Conservation (phyloP, 139 green algal genomes). For the Zygnema circumcarinatum region DNA sequence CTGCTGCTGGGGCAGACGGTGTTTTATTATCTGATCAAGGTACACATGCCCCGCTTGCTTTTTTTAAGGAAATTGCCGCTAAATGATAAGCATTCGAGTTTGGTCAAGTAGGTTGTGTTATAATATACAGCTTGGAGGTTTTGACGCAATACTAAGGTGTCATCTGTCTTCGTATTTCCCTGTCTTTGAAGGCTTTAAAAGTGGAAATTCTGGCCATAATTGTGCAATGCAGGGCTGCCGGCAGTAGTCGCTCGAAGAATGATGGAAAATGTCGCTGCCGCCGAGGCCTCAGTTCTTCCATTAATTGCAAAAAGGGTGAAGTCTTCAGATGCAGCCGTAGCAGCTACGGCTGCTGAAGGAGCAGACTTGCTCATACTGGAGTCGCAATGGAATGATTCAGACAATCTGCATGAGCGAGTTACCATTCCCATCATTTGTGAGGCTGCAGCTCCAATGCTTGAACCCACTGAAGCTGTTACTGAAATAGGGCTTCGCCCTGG, state of each 20-base stretch:
- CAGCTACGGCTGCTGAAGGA: conserved; percentile 42
- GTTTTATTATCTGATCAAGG: conserved; percentile 77
- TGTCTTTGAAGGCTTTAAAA: no score
- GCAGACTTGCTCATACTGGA: conserved; percentile 55
- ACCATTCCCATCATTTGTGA: conserved; percentile 5
- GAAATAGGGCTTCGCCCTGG: neutral
- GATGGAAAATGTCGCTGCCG: conserved; percentile 61
- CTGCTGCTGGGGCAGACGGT: conserved; percentile 81
- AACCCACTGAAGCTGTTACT: neutral
- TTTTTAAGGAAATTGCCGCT: no score
- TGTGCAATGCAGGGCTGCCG: conserved; percentile 78
- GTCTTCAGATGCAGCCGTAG: conserved; percentile 58
- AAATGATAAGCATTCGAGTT: no score
- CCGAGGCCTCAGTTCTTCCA: conserved; percentile 26
- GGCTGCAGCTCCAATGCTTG: neutral
- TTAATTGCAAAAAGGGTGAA: conserved; percentile 77
- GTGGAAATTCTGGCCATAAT: no score
- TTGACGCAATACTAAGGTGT: no score
- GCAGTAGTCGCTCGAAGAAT: conserved; percentile 84
- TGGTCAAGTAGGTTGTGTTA: no score
- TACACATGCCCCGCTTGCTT: conserved; percentile 47
- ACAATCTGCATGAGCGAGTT: neutral
- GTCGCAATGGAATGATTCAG: neutral
- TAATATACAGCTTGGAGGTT: no score
- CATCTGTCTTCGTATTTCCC: no score